Evolutionary conservation across 352 stramenopile species (phyloP), one percentile per base, ranked within the genome.

Genomic region (Sclerospora graminicola): DNA sequence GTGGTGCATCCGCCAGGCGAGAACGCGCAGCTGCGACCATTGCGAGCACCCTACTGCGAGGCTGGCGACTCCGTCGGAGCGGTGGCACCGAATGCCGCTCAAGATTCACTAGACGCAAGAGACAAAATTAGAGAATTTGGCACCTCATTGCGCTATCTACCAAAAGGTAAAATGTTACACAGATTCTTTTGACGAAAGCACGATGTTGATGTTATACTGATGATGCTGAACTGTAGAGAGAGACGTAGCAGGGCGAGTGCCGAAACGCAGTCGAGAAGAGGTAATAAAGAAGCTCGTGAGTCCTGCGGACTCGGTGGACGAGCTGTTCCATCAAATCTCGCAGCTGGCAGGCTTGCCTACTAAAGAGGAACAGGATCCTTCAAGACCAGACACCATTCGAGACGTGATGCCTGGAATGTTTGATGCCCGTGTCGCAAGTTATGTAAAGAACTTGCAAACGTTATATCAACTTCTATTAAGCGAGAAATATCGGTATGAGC

Each of bases 291-390:
- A 80, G n/a, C 56, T 90, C 24, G 56, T 82, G 41, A 86, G 66
- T 48, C 66, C 76, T 1, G 79, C 86, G 14, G 81, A 93, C 48
- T 82, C 78, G 14, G 56, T 81, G 32, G 67, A 85, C 14, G 81
- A 87, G 35, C 41, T 93, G 20, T 93, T 93, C 48, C 69, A 81
- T 29, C 78, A 89, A 52, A 82, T 93, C 28, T 82, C 74, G 0
- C 71, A 66, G 29, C 45, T 93, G 15, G 68, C 78, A 15, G 56
- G 61, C 7, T 45, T 74, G 9, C 45, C 48, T 5, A 44, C 29
- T 4, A 19, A 59, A 20, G 50, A 59, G 18, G 49, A 50, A 45
- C 27, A 40, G 0, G 51, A 54, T 28, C 29, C 45, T 37, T 14
- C 34, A 31, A 37, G 27, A 32, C 15, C 43, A 28, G 41, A 54